Evolutionary conservation across 768 basidiomycete species (phyloP), one percentile per base, ranked within the genome.

Genomic region (Suillus luteus): DNA sequence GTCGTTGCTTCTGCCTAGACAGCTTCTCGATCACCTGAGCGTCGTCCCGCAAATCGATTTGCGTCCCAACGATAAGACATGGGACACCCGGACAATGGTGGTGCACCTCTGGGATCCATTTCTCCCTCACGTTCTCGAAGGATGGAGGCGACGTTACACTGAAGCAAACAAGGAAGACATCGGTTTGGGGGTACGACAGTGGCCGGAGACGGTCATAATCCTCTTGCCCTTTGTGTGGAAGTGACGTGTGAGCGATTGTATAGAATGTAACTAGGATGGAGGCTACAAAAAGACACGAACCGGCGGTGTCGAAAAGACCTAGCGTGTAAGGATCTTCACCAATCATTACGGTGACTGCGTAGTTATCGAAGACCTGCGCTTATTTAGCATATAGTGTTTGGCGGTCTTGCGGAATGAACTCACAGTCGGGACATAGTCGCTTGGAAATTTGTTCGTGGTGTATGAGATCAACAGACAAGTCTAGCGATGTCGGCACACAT

Each of bases 341-440:
- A 80, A 99, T 99, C 97, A 99, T 99, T 64, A 99, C 97, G n/a
- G 96, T 99, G 66, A 99, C 97, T 66, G 97, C 97, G 80, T 96
- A 96, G 79, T 96, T 96, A 79, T 96, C 93, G 77, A 95, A 95
- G 64, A 95, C 91, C 92, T 93, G 79, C 19, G 61, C 65, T 59
- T 55, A 48, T 40, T 43, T 57, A 55, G 48, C 52, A 58, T 38
- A 62, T 68, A 65, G 41, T 65, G 54, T 59, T 58, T 6, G 19
- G 17, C 40, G 11, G 60, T 55, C 38, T 15, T 55, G 15, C 52
- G 14, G 61, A 62, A 55, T 22, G 46, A 15, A 86, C 91, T 76
- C 81, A 96, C 95, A 69, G 96, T 97, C 63, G 96, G 96, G 58
- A 99, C 96, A 80, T 98, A 98, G 86, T 99, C 96, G 77, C 94